These are phyloP conservation scores for Abortiporus biennis DNA, from an alignment of 1,284 basidiomycete species.

Conservation along the genomic window DNA sequence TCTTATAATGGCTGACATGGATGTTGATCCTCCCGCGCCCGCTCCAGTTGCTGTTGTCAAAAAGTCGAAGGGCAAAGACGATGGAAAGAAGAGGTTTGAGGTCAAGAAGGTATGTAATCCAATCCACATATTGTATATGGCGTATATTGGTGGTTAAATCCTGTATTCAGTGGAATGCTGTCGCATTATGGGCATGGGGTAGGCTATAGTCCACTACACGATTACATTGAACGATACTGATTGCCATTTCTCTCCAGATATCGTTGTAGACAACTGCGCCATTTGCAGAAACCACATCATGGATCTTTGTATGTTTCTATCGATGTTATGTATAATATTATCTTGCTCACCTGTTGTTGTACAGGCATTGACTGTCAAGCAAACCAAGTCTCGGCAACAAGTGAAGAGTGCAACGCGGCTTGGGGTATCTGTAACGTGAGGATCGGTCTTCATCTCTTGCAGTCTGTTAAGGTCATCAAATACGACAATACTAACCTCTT, in stretches of 20 bases:
- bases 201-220: slow-evolving; percentile 20
- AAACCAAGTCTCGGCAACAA: slow-evolving; percentile 94
- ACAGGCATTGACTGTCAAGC: slow-evolving; percentile 99
- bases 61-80: slow-evolving; percentile 49
- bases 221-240: neutral
- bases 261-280: slow-evolving; percentile 94
- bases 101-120: slow-evolving; percentile 80
- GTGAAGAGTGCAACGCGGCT: slow-evolving; percentile 97
- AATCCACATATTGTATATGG: slow-evolving; percentile 2
- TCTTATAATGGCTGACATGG: slow-evolving; percentile 68
- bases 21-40: slow-evolving; percentile 58
- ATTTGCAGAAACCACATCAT: slow-evolving; percentile 98
- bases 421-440: slow-evolving; percentile 99
- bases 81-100: slow-evolving; percentile 68
- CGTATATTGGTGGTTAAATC: neutral
- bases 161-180: slow-evolving; percentile 83
- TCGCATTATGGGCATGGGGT: slow-evolving; percentile 97
- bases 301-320: slow-evolving; percentile 83
- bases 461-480: neutral
- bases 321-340: slow-evolving; percentile 1
- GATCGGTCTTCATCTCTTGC: slow-evolving; percentile 9
- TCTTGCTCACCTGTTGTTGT: neutral
- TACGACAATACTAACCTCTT: slow-evolving; percentile 1
- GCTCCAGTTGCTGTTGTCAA: slow-evolving; percentile 22
- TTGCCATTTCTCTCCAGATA: slow-evolving; percentile 47